Evolutionary conservation across 148 eudicot genomes (phyloP).

Genomic region (Hydrangea macrophylla): DNA sequence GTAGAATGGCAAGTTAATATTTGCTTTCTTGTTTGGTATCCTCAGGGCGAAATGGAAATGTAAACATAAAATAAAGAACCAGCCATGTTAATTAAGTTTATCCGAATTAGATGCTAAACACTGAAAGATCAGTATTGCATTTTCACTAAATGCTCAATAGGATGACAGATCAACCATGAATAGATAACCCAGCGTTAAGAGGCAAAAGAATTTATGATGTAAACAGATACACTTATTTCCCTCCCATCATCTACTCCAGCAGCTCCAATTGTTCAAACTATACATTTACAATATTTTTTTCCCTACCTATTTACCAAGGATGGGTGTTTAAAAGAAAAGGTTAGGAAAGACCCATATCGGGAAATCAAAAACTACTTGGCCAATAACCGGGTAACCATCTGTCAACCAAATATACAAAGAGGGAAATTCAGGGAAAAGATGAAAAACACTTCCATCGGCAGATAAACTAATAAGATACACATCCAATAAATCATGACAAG

Average conservation of each 20-base stretch:
- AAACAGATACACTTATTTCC: background rate
- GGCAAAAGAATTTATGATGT: background rate
- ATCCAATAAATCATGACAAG: background rate
- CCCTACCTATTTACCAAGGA: background rate
- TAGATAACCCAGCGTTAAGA: background rate
- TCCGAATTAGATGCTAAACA: background rate
- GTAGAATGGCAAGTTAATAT: no score
- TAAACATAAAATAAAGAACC: no score
- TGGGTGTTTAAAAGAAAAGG: background rate
- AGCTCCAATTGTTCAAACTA: background rate
- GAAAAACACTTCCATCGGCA: background rate
- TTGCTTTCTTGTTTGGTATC: no score
- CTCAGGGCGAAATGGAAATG: no score
- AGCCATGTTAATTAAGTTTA: background rate
- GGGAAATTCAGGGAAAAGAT: background rate
- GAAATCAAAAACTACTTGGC: constrained; percentile 1
- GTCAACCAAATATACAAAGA: background rate
- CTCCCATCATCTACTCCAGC: background rate
- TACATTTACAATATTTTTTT: background rate
- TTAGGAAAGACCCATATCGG: background rate
- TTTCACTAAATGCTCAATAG: background rate
- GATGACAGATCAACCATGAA: background rate
- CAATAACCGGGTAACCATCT: background rate
- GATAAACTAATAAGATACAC: background rate
- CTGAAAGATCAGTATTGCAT: background rate